Evolutionary conservation across 257 asterid species (phyloP), one percentile per base, ranked within the genome.

Genomic region (Cinchona pubescens): DNA sequence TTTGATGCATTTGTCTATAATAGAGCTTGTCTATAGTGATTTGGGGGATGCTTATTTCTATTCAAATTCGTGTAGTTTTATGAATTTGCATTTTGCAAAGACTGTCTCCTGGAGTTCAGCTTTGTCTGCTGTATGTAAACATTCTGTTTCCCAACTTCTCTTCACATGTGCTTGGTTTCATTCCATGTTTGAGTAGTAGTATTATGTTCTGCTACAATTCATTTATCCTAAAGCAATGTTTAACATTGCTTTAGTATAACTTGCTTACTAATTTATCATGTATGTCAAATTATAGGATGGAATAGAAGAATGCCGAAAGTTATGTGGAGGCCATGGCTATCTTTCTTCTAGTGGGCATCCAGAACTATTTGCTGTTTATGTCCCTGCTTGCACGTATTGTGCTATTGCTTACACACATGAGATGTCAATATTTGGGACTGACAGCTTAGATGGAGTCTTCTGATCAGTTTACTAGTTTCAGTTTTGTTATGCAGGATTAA

Each of bases 251-350:
- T 42, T 2, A 21, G 7, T 25, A 1, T 35, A 29, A n/a, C 43
- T 9, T 7, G 48, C 45, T 51, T 65, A 4, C 12, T 43, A 43
- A 19, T 25, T 23, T 15, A 16, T n/a, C 34, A 7, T 61, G 11
- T 61, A 56, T 79, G 37, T 73, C 29, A 55, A 67, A 64, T 72
- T 79, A 49, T 81, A 95, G 99, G 99, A 95, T 88, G 99, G 96
- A 67, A 92, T 92, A 76, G 99, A 95, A 85, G 98, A 92, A 87
- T 90, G 99, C 79, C 90, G 97, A 43, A 95, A 95, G 81, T 75
- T 95, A 80, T 95, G 99, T 85, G 99, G 99, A 72, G 98, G 99
- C 69, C 99, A 95, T 82, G 99, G 99, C 69, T 95, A 92, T 82
- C 94, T 95, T 61, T 90, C 96, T 85, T 87, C 87, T 83, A 95